A percentile compares a stretch with the other conserved stretches of the same genome.
phyloP scores from a whole-genome alignment of 306 rosid species.

The Quercus variabilis region DNA sequence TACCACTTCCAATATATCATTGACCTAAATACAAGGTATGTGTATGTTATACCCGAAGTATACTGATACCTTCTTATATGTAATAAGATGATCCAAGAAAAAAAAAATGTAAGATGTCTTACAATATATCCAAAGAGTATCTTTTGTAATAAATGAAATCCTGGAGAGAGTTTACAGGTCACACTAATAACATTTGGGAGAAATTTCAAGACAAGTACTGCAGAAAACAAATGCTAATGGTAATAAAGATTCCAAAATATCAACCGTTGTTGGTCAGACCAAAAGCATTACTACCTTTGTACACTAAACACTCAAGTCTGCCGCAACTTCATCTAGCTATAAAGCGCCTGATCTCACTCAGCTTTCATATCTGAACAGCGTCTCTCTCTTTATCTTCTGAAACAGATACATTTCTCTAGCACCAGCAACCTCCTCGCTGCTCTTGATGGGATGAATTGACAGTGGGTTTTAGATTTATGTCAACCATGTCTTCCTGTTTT shows the following conservation, averaged over 20 bases:
- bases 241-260: slow-evolving; percentile 1
- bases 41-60: background rate
- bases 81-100: too few relatives aligned
- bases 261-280: slow-evolving; percentile 13
- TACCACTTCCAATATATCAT: background rate
- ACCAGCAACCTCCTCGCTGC: slow-evolving; percentile 92
- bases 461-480: slow-evolving; percentile 83
- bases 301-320: slow-evolving; percentile 17
- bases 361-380: slow-evolving; percentile 15
- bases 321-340: slow-evolving; percentile 22
- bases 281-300: slow-evolving; percentile 24
- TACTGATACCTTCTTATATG: background rate
- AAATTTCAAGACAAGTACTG: background rate
- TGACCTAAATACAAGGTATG: background rate
- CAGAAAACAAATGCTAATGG: background rate
- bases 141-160: background rate
- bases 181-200: background rate
- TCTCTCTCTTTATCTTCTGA: slow-evolving; percentile 6
- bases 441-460: slow-evolving; percentile 67
- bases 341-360: slow-evolving; percentile 17
- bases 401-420: slow-evolving; percentile 54
- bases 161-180: background rate
- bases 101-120: too few relatives aligned
- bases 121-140: background rate
- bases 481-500: slow-evolving; percentile 97